These are phyloP conservation scores for Umbelopsis isabellina DNA, from an alignment of 192 early-diverging fungal species.

Conservation along the genomic window DNA sequence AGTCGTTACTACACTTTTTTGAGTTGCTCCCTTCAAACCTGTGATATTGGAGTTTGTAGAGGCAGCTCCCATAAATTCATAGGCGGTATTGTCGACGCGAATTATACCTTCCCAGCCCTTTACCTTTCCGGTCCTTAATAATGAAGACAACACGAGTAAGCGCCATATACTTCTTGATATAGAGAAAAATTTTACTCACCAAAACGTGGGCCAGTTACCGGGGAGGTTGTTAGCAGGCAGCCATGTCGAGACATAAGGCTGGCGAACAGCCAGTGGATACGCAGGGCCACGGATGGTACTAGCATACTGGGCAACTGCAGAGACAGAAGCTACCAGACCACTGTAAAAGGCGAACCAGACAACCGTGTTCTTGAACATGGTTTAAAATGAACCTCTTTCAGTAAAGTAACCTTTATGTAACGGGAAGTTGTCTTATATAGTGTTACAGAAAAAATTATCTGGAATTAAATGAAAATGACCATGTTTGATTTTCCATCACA, in stretches of 20 bases:
- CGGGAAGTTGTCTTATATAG: too few relatives aligned
- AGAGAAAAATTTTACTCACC: neutral
- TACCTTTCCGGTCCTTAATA: neutral
- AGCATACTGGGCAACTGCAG: constrained; percentile 14
- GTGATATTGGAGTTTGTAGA: constrained; percentile 1
- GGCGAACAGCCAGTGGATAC: constrained; percentile 3
- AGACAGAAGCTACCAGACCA: neutral
- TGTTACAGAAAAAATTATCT: too few relatives aligned
- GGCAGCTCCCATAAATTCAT: constrained; percentile 13
- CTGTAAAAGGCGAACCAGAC: neutral
- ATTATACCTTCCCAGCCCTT: constrained; percentile 20
- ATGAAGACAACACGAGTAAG: neutral
- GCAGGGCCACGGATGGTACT: constrained; percentile 9
- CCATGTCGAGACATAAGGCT: constrained; percentile 22
- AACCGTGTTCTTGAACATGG: neutral
- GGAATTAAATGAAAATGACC: too few relatives aligned
- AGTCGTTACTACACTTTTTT: neutral
- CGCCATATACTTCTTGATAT: neutral
- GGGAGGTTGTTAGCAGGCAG: neutral
- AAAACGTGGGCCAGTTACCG: constrained; percentile 15
- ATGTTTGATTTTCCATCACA: too few relatives aligned
- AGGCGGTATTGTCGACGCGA: neutral
- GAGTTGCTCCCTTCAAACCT: neutral
- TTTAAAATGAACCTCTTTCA: neutral
- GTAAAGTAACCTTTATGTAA: too few relatives aligned